These are phyloP conservation scores for Uronychia binucleata DNA, from an alignment of 73 alveolate species.

Conservation along the genomic window DNA sequence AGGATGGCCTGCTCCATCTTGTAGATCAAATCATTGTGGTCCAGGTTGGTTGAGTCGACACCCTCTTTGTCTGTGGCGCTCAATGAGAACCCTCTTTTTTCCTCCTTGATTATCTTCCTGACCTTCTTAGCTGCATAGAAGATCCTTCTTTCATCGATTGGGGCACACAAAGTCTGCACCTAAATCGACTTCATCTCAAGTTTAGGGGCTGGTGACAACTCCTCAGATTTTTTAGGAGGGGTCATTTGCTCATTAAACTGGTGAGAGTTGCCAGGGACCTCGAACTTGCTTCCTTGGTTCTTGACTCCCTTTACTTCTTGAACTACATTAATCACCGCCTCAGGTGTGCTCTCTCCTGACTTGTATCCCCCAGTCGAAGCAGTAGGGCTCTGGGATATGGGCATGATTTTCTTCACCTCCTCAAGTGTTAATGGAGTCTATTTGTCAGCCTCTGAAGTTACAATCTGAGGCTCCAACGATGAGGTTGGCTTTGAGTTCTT, in stretches of 20 bases:
- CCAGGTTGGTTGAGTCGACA: background rate
- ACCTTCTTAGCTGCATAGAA: background rate
- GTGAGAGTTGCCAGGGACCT: too few relatives aligned
- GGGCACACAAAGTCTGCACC: background rate
- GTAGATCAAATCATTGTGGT: too few relatives aligned
- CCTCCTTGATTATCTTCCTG: background rate
- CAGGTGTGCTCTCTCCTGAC: background rate
- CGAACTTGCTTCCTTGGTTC: too few relatives aligned
- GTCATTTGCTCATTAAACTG: background rate
- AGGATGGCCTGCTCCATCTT: too few relatives aligned
- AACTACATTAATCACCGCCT: background rate
- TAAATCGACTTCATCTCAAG: background rate
- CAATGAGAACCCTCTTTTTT: background rate
- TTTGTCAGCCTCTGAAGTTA: too few relatives aligned
- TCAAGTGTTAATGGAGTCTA: background rate
- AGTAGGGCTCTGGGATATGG: background rate
- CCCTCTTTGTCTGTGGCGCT: background rate
- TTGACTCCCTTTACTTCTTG: background rate
- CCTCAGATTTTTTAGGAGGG: background rate
- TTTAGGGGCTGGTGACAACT: background rate
- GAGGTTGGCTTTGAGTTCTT: background rate
- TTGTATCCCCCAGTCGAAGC: background rate
- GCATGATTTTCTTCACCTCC: background rate
- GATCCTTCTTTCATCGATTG: background rate
- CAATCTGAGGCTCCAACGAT: too few relatives aligned